Conservation (phyloP, 2,329 filamentous ascomycete species). For the Diaporthe vaccinii region DNA sequence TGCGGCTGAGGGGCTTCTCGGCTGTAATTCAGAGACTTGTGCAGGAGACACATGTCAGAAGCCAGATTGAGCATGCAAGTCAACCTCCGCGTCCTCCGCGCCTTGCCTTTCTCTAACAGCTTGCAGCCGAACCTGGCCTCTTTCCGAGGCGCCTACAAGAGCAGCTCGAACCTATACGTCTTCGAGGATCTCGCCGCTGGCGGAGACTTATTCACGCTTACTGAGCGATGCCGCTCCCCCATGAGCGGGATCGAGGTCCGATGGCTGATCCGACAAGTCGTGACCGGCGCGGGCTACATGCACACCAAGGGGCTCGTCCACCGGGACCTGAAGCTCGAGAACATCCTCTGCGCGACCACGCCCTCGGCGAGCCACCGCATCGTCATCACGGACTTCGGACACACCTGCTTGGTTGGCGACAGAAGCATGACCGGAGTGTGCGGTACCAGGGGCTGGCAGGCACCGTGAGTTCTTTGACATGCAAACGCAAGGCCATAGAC, state of each 20-base stretch:
- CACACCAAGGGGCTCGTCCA: slow-evolving; percentile 65
- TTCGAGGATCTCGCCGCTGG: slow-evolving; percentile 70
- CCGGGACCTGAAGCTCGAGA: slow-evolving; percentile 68
- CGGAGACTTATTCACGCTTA: slow-evolving; percentile 66
- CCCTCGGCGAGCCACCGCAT: slow-evolving; percentile 60
- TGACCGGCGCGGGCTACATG: slow-evolving; percentile 61
- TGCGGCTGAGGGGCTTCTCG: slow-evolving; percentile 42
- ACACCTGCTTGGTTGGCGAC: slow-evolving; percentile 57
- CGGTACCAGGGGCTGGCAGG: slow-evolving; percentile 62
- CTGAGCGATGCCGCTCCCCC: slow-evolving; percentile 51
- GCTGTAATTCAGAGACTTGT: slow-evolving; percentile 53
- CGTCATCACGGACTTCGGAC: slow-evolving; percentile 67
- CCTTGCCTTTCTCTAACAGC: slow-evolving; percentile 19
- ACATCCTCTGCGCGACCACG: slow-evolving; percentile 63
- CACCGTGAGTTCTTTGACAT: slow-evolving; percentile 58
- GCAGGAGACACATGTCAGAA: slow-evolving; percentile 66
- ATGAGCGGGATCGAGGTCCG: slow-evolving; percentile 57
- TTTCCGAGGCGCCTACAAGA: slow-evolving; percentile 65
- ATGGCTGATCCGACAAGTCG: slow-evolving; percentile 62
- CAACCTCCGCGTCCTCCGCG: too few relatives aligned
- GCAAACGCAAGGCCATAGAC: neutral
- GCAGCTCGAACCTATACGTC: slow-evolving; percentile 63
- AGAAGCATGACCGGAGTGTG: slow-evolving; percentile 59
- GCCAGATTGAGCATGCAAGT: slow-evolving; percentile 65
- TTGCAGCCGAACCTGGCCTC: slow-evolving; percentile 67